Base-by-base conservation (phyloP, 129 eudicot genomes). In the Arctium lappa region DNA sequence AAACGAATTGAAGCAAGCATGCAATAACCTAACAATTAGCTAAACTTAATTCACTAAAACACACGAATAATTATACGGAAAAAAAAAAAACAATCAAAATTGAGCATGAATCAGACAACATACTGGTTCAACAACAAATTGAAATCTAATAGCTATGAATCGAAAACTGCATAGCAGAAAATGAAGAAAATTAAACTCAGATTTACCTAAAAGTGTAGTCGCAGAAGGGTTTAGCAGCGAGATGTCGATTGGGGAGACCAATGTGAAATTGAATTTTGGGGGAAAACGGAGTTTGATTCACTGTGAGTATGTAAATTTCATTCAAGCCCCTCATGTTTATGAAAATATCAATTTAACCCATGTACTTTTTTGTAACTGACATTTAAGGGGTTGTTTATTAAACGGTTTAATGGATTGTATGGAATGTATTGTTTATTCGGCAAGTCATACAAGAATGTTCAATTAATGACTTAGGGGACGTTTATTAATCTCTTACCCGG, bases 201-300 rank as follows among this genome's bases (percentile, higher is more conserved):
- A 70, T 44, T 70, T 44, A 70, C 74, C 74, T 70, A n/a, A 12
- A 36, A 69, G 44, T 33, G 42, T 33, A 70, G 32, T 46, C 56
- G 56, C 13, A 6, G 38, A 30, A 42, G 66, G 79, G 39, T 75
- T 75, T 27, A 75, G 40, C 37, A 31, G 38, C 11, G n/a, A 12
- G 40, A 69, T 31, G 40, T 31, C 39, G 40, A 30, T 11, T 69
- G 27, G 44, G 32, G 32, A 15, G 30, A 8, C 2, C 27, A 12
- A 13, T 0, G 68, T 44, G 53, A 75, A 44, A 75, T 48, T 48
- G 42, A 48, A 6, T 75, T 75, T 75, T 75, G 63, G 68, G 79
- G 79, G 79, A 50, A 70, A 75, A 75, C 31, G 69, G 33, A 65
- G 69, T 42, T 9, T 75, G 63, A 46, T 74, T 42, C 16, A 9